A percentile compares a stretch with the other conserved stretches of the same genome.
Conservation (phyloP, 305 asterid genomes). For the Nicotiana rustica region DNA sequence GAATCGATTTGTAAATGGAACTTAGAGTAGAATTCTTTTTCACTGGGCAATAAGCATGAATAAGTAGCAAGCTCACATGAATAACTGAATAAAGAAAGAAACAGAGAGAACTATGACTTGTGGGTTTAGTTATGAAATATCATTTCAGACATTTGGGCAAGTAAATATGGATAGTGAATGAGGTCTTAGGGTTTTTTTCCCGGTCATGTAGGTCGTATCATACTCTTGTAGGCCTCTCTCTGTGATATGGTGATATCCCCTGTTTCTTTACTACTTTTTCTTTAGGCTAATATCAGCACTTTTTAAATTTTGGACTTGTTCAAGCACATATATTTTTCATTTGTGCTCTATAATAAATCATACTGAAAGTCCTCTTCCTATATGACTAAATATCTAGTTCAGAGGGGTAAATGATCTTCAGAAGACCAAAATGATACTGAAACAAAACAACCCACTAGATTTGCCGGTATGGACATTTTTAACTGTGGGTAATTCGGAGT, state of each 20-base stretch:
- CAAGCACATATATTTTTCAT: background rate
- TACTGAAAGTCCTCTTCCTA: background rate
- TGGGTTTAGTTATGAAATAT: background rate
- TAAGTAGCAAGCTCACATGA: background rate
- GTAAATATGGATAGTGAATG: background rate
- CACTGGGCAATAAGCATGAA: background rate
- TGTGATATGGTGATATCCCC: conserved; percentile 11
- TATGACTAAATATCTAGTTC: background rate
- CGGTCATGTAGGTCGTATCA: background rate
- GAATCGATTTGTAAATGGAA: background rate
- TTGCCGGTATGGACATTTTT: conserved; percentile 1
- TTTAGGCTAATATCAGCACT: background rate
- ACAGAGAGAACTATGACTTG: background rate
- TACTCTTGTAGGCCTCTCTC: background rate
- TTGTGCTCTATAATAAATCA: background rate
- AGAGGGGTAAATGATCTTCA: background rate
- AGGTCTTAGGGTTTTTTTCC: conserved; percentile 4
- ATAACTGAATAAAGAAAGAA: background rate
- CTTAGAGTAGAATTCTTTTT: conserved; percentile 9
- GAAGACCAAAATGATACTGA: background rate
- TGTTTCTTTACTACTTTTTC: background rate
- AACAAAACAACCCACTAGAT: background rate
- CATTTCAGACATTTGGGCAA: background rate
- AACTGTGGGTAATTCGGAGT: background rate
- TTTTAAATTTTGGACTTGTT: background rate